phyloP scores from a whole-genome alignment of 805 yeast genomes.

The Zygoascus flipseniorum region DNA sequence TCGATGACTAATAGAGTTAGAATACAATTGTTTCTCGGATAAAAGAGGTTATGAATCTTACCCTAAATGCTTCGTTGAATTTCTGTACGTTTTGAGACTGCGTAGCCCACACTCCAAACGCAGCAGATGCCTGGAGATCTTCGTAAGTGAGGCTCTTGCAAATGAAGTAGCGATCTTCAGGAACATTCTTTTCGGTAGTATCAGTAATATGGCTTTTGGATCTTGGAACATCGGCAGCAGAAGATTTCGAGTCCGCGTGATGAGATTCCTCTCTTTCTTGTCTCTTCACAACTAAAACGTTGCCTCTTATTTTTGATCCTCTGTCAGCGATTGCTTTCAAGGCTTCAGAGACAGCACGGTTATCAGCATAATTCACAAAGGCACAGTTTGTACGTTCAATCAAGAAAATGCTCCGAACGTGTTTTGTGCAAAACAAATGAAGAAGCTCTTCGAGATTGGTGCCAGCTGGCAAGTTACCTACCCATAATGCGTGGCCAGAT shows the following conservation, averaged over 20 bases:
- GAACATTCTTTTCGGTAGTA: not conserved
- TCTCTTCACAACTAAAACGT: slow-evolving; percentile 26
- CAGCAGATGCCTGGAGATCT: slow-evolving; percentile 30
- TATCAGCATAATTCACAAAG: slow-evolving; percentile 30
- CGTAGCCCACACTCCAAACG: slow-evolving; percentile 32
- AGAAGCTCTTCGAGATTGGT: slow-evolving; percentile 31
- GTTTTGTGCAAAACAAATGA: slow-evolving; percentile 30
- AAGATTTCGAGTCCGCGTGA: not conserved
- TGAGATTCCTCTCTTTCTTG: slow-evolving; percentile 1
- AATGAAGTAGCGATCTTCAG: slow-evolving; percentile 28
- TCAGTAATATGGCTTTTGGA: not conserved
- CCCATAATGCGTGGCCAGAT: slow-evolving; percentile 40
- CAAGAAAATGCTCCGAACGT: slow-evolving; percentile 31
- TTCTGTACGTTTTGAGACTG: slow-evolving; percentile 33
- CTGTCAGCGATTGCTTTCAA: slow-evolving; percentile 20
- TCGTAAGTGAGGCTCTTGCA: slow-evolving; percentile 33
- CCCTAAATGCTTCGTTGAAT: slow-evolving; percentile 30
- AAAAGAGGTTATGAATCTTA: not conserved
- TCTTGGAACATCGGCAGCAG: not conserved
- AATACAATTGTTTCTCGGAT: not conserved
- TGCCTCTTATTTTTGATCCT: slow-evolving; percentile 26
- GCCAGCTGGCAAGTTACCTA: slow-evolving; percentile 32
- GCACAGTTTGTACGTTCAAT: slow-evolving; percentile 36
- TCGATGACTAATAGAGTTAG: slow-evolving; percentile 11
- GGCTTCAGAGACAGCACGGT: slow-evolving; percentile 26